Percentiles rank a stretch among this genome's conserved stretches.
These are phyloP conservation scores for Phlegmacium glaucopus DNA, from an alignment of 768 basidiomycete genomes.

Conservation along the genomic window DNA sequence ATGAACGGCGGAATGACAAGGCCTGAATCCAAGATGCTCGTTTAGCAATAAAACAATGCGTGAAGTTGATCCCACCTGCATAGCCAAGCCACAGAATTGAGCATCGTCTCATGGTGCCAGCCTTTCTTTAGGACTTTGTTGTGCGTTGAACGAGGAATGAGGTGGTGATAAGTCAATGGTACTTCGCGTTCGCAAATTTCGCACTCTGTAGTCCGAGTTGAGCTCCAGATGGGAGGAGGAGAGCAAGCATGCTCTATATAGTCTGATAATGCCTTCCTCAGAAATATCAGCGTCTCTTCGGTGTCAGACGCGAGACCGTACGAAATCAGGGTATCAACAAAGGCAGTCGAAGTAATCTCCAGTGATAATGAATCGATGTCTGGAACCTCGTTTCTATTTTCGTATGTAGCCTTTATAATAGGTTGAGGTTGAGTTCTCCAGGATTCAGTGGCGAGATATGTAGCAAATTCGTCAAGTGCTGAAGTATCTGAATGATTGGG, in stretches of 20 bases:
- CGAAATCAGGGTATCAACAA: slow-evolving; percentile 48
- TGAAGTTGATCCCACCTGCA: slow-evolving; percentile 35
- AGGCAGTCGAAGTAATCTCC: slow-evolving; percentile 35
- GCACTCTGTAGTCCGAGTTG: slow-evolving; percentile 50
- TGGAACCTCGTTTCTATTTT: slow-evolving; percentile 26
- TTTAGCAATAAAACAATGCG: background rate
- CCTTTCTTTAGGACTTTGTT: slow-evolving; percentile 53
- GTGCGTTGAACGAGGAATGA: slow-evolving; percentile 53
- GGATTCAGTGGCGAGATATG: slow-evolving; percentile 48
- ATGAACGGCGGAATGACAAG: slow-evolving; percentile 45
- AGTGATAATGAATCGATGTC: slow-evolving; percentile 37
- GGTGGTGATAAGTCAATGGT: slow-evolving; percentile 58
- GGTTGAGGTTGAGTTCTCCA: slow-evolving; percentile 40
- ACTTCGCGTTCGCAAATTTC: slow-evolving; percentile 59
- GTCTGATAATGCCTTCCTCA: slow-evolving; percentile 36
- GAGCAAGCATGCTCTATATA: slow-evolving; percentile 45
- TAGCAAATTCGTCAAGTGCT: slow-evolving; percentile 49
- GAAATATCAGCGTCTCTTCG: slow-evolving; percentile 37
- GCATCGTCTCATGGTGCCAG: slow-evolving; percentile 50
- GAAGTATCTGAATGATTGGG: slow-evolving; percentile 6
- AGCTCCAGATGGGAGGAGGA: slow-evolving; percentile 49
- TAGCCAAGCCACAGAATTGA: slow-evolving; percentile 60
- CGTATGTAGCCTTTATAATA: slow-evolving; percentile 38
- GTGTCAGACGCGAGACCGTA: slow-evolving; percentile 41
- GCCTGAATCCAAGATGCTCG: slow-evolving; percentile 25